These are phyloP conservation scores for Trypanosoma mega DNA, from an alignment of 208 protist genomes.

Conservation along the genomic window DNA sequence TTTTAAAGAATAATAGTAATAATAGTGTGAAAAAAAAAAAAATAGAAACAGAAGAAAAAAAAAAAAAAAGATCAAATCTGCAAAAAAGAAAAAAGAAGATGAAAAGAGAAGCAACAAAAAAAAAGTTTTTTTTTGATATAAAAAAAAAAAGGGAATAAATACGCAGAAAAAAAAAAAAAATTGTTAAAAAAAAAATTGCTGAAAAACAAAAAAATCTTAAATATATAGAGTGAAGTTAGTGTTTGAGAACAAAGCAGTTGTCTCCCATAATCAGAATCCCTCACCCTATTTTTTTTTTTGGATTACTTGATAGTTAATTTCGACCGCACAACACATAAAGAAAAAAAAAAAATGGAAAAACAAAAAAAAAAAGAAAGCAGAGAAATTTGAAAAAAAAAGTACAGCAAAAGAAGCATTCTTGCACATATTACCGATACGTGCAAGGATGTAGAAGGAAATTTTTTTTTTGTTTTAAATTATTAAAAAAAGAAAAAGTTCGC, in stretches of 20 bases:
- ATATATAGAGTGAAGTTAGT: neutral
- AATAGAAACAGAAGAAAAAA: slow-evolving; percentile 8
- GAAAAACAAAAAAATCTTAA: neutral
- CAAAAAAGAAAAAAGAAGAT: neutral
- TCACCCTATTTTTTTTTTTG: neutral
- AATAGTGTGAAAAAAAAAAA: neutral
- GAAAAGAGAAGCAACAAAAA: slow-evolving; percentile 12
- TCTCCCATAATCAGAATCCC: neutral
- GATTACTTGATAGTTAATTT: neutral
- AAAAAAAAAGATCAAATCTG: neutral
- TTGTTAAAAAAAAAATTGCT: neutral
- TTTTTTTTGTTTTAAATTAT: neutral
- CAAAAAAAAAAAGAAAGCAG: neutral
- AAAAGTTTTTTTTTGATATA: neutral
- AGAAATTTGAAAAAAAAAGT: neutral
- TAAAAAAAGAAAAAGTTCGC: neutral
- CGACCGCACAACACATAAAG: neutral
- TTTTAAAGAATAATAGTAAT: neutral
- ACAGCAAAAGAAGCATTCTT: neutral
- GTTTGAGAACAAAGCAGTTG: neutral
- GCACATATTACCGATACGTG: neutral
- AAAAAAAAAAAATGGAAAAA: neutral
- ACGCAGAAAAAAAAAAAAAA: neutral
- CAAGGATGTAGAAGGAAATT: neutral
- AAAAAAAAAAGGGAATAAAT: neutral